These are phyloP conservation scores for Capsaspora owczarzaki DNA, from an alignment of 78 protist genomes.

Conservation along the genomic window DNA sequence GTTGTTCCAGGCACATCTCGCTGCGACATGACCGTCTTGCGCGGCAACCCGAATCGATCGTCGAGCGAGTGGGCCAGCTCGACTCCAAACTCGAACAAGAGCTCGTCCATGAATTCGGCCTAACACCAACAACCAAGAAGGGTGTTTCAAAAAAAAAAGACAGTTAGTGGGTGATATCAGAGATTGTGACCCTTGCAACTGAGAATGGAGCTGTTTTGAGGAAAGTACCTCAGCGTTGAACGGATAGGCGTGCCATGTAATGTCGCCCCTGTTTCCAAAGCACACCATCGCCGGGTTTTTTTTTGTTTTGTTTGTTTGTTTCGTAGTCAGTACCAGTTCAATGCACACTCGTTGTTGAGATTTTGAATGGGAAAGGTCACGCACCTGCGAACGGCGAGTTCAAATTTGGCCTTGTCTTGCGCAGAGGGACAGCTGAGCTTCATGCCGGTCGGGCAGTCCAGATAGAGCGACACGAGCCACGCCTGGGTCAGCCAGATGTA, in stretches of 20 bases:
- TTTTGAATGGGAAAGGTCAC: too few relatives aligned
- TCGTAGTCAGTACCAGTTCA: too few relatives aligned
- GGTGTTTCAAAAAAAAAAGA: too few relatives aligned
- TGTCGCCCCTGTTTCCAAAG: background rate
- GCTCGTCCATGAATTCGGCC: background rate
- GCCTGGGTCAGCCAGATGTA: background rate
- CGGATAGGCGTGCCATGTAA: conserved; percentile 15
- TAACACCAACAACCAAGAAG: too few relatives aligned
- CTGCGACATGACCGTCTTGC: conserved; percentile 8
- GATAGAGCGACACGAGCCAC: conserved; percentile 2
- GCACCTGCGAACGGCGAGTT: background rate
- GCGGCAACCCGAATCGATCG: background rate
- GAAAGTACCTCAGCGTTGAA: background rate
- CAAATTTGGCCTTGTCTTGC: background rate
- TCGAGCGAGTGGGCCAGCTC: conserved; percentile 2
- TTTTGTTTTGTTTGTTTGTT: too few relatives aligned
- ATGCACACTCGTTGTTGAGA: too few relatives aligned
- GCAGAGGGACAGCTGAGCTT: background rate
- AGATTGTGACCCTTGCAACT: too few relatives aligned
- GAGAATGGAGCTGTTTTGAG: too few relatives aligned
- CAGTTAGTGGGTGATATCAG: too few relatives aligned
- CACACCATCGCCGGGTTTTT: too few relatives aligned
- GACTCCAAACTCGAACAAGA: background rate
- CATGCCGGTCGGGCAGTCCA: background rate
- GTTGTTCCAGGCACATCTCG: conserved; percentile 13